Base-by-base conservation (phyloP, 306 rosid species). In the Arachis hypogaea region DNA sequence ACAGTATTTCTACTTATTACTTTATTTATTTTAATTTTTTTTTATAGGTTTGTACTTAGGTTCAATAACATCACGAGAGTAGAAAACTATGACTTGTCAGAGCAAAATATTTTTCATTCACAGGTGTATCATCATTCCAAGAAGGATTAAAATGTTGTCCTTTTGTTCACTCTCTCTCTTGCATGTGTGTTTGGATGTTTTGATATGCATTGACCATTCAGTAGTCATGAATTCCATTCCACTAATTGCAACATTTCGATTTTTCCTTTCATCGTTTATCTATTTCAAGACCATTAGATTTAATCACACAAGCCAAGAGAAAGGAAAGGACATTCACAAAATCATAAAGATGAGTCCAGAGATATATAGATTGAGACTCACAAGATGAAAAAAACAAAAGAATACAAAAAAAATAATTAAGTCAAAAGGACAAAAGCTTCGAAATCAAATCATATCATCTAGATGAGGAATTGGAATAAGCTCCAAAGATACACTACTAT, bases 331-430 rank as follows among this genome's bases (percentile, higher is more conserved):
- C 41, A 65, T 29, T 67, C 54, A 29, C 41, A 57, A 14, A 72
- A 47, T 18, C 2, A 44, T 56, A 57, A 69, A 54, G 3, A 36
- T 42, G 51, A 30, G 33, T 29, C 36, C 55, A 69, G 41, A 66
- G 11, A 16, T 41, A 40, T 7, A 74, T 64, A 52, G 66, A 40
- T 7, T 12, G 52, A 73, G 72, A 58, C 22, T 90, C 91, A 86
- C 93, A 73, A 72, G 91, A 83, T 68, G 80, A 49, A 38, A 38
- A 61, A 59, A 80, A 18, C 65, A 70, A 68, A 77, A 69, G 52
- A 81, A 73, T 82, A 79, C 93, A 86, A 86, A 79, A 79, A 84
- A 79, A 44, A 11, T 42, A 62, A 55, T 79, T 67, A 69, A 83
- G 68, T 80, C 58, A 55, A 80, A 74, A 62, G 74, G 86, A 84